These are phyloP conservation scores for Tolypocladium cylindrosporum DNA, from an alignment of 2,329 filamentous ascomycete genomes.

Conservation along the genomic window DNA sequence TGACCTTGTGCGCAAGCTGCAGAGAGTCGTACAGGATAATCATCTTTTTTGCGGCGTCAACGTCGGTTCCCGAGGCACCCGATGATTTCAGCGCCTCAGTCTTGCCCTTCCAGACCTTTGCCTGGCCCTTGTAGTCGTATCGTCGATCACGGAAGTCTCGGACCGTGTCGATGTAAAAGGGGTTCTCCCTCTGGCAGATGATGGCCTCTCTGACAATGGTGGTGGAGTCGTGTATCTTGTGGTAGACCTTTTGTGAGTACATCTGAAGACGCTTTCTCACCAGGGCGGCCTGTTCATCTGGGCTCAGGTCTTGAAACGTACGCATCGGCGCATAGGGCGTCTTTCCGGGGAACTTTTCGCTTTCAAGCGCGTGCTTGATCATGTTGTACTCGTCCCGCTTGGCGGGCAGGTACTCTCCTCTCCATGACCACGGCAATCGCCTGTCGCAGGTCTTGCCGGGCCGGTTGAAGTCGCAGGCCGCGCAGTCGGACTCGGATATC, in stretches of 20 bases:
- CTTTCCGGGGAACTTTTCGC: constrained; percentile 82
- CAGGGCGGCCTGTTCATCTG: constrained; percentile 72
- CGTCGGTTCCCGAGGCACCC: constrained; percentile 63
- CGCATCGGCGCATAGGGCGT: constrained; percentile 58
- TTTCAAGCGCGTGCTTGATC: constrained; percentile 85
- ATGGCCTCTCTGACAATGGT: constrained; percentile 93
- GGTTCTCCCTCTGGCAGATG: constrained; percentile 95
- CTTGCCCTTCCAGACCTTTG: constrained; percentile 98
- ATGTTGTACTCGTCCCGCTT: constrained; percentile 99
- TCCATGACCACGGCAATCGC: constrained; percentile 92
- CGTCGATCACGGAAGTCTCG: constrained; percentile 91
- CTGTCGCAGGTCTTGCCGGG: constrained; percentile 96
- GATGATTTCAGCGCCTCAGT: constrained; percentile 76
- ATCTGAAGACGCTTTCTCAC: constrained; percentile 81
- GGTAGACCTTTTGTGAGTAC: constrained; percentile 98
- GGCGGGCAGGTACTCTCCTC: constrained; percentile 91
- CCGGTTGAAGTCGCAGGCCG: constrained; percentile 95
- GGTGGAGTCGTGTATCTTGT: constrained; percentile 94
- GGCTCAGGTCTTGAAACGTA: constrained; percentile 69
- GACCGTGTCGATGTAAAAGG: constrained; percentile 96
- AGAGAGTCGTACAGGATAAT: constrained; percentile 91
- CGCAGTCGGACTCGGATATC: constrained; percentile 92
- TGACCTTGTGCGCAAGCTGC: constrained; percentile 96
- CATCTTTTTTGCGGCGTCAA: constrained; percentile 98
- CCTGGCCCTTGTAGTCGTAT: constrained; percentile 97